Evolutionary conservation across 1,284 basidiomycete species (phyloP).

Genomic region (Ceratobasidium papillatum): DNA sequence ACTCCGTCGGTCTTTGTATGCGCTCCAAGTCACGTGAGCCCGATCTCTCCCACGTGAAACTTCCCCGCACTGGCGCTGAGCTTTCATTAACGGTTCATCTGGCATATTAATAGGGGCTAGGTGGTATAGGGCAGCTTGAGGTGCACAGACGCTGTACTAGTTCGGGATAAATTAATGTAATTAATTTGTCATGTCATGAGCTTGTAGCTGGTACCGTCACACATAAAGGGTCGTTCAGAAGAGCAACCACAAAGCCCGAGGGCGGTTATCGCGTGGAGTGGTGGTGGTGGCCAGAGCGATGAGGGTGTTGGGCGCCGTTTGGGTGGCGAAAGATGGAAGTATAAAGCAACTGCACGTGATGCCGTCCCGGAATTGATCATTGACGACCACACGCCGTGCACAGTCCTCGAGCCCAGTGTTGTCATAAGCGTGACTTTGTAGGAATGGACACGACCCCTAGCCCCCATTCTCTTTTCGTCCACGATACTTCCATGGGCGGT

Average conservation of each 20-base stretch:
- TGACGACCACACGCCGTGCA: conserved; percentile 23
- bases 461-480: conserved; percentile 17
- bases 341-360: conserved; percentile 35
- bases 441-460: conserved; percentile 14
- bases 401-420: conserved; percentile 6
- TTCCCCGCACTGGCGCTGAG: background rate
- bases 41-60: background rate
- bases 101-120: conserved; percentile 10
- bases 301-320: conserved; percentile 5
- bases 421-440: background rate
- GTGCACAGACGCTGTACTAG: background rate
- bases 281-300: background rate
- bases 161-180: background rate
- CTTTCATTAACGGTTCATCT: background rate
- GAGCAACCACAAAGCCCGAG: background rate
- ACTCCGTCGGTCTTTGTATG: conserved; percentile 23
- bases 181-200: background rate
- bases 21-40: conserved; percentile 14
- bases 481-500: conserved; percentile 25
- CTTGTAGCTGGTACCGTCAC: background rate
- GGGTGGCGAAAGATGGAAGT: background rate
- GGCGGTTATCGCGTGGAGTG: background rate
- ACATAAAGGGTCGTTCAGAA: background rate
- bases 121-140: conserved; percentile 16
- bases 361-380: background rate